Percentiles rank a stretch among this genome's conserved stretches.
Conservation (phyloP, 768 basidiomycete genomes). For the Gloeopeniophorella convolvens region DNA sequence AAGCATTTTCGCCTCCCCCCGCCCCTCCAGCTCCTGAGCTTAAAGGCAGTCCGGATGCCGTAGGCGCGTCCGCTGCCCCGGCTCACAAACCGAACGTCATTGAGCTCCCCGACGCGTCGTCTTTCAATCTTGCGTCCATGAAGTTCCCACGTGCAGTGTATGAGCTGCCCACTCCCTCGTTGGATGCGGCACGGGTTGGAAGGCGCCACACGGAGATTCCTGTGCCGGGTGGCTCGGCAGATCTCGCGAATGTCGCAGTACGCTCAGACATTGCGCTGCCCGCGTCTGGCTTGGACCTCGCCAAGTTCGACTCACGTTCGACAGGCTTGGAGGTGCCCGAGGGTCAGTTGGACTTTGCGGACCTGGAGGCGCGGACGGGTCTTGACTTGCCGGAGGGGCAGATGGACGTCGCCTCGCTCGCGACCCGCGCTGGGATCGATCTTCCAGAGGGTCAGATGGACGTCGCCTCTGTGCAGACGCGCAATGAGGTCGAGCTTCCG, state of each 20-base stretch:
- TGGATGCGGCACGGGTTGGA: not conserved
- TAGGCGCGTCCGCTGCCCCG: not conserved
- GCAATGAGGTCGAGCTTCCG: not conserved
- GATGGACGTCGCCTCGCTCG: too few species aligned
- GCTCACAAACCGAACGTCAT: not conserved
- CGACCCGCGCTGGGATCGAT: too few species aligned
- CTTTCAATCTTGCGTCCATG: constrained; percentile 2
- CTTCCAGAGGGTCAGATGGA: too few species aligned
- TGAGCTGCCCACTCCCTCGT: not conserved
- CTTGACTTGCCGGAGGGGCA: too few species aligned
- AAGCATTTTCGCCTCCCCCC: too few species aligned
- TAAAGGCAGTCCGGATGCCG: not conserved
- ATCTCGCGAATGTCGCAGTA: not conserved
- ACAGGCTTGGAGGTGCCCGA: not conserved
- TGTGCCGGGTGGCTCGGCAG: not conserved
- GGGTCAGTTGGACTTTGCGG: not conserved
- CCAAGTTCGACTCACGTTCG: too few species aligned
- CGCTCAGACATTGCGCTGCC: too few species aligned
- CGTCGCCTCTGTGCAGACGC: too few species aligned
- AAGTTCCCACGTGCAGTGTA: not conserved
- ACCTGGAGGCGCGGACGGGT: not conserved
- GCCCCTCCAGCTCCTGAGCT: not conserved
- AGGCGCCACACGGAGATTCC: not conserved
- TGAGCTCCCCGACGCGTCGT: not conserved
- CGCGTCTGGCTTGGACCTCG: too few species aligned